Evolutionary conservation across 2,329 filamentous ascomycete species (phyloP), one percentile per base, ranked within the genome.

Genomic region (Trichophaea hybrida): DNA sequence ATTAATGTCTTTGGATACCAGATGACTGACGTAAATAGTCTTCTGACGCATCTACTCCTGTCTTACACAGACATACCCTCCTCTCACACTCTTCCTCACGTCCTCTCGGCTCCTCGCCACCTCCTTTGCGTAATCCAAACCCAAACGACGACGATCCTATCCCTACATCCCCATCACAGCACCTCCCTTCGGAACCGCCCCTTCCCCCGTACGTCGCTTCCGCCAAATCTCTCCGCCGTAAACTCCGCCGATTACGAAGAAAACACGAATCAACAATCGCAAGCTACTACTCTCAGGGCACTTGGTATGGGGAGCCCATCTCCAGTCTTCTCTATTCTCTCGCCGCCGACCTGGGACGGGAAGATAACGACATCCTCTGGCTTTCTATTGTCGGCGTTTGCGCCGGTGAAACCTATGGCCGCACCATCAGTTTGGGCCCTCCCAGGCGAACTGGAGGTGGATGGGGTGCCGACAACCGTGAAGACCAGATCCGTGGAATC

Each of bases 311-410:
- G 0, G 93, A 98, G 70, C 93, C 93, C 0, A 87, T 97, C 58
- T 93, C 90, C 0, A 94, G 90, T 0, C 84, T 97, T 74, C 81
- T 96, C 69, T 98, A 97, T 72, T 94, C 89, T 0, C 77, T 98
- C 12, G 93, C 91, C 1, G 95, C 90, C 1, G 93, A 97, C 70
- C 80, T 98, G 5, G 93, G 93, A 63, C 85, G 90, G 57, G 93
- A 97, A 76, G 91, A 97, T 72, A 98, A 97, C 68, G 90, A 98
- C 68, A 77, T 97, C 24, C 77, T 98, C 12, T 98, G 93, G 93
- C 79, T 95, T 60, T 83, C 89, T 5, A 95, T 97, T 69, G 88
- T 98, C 32, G 93, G 93, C 5, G 88, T 95, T 38, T 89, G 86
- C n/a, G 94, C 89, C 13, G 84, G 94, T 73, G 90, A 96, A 70